Percentiles rank a stretch among this genome's conserved stretches.
Conservation (phyloP, 108 stramenopile species). For the Nitzschia inconspicua region DNA sequence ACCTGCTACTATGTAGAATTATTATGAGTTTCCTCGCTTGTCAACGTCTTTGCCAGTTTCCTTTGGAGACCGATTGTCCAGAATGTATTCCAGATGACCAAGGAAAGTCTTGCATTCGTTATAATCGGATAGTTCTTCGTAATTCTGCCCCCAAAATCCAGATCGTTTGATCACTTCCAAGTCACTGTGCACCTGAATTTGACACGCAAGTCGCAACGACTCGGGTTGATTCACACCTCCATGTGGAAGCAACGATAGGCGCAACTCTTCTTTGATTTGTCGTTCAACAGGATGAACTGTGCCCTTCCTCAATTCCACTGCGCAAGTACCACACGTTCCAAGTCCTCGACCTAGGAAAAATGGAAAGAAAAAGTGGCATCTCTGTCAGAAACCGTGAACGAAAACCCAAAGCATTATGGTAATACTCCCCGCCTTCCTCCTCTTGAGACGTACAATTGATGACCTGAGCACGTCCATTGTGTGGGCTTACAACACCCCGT, state of each 20-base stretch:
- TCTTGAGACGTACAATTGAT: no score
- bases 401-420: no score
- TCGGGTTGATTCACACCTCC: constrained; percentile 4
- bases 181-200: constrained; percentile 48
- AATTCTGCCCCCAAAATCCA: constrained; percentile 66
- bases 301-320: constrained; percentile 42
- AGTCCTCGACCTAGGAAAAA: no score
- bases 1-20: no score
- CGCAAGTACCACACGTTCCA: constrained; percentile 72
- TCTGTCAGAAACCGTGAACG: no score
- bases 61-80: constrained; percentile 50
- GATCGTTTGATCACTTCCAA: constrained; percentile 42
- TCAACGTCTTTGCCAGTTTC: no score
- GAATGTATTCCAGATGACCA: constrained; percentile 56
- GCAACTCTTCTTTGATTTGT: constrained; percentile 36
- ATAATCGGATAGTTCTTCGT: constrained; percentile 4
- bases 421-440: no score
- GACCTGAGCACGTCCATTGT: constrained; percentile 51
- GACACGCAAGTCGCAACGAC: constrained; percentile 56
- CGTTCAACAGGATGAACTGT: constrained; percentile 35
- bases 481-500: constrained; percentile 37
- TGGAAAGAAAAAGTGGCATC: no score
- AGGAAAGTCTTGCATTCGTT: constrained; percentile 34
- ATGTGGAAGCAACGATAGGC: constrained; percentile 59
- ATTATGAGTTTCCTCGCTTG: no score